phyloP scores from a whole-genome alignment of 306 rosid genomes.

The Citrullus amarus region DNA sequence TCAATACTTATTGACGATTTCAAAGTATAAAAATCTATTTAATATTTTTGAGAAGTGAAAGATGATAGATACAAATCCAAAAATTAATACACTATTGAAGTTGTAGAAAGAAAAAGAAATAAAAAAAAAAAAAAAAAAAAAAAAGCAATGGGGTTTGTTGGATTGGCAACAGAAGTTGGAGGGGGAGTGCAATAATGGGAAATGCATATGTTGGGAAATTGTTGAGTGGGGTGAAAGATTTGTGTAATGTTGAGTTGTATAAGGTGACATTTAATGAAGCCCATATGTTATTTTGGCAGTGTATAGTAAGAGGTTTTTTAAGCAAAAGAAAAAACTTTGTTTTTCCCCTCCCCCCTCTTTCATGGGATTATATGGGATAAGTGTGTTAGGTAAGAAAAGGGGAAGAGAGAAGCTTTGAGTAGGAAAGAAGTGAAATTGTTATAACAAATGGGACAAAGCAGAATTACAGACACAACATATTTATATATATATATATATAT shows the following conservation, averaged over 20 bases:
- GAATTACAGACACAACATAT: background rate
- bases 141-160: background rate
- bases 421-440: constrained; percentile 43
- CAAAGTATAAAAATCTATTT: too few species aligned
- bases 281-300: background rate
- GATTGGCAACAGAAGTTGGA: background rate
- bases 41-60: too few species aligned
- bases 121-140: background rate
- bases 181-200: constrained; percentile 14
- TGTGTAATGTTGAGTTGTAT: background rate
- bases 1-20: too few species aligned
- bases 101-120: too few species aligned
- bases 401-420: constrained; percentile 46
- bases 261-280: background rate
- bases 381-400: constrained; percentile 30
- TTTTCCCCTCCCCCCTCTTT: too few species aligned
- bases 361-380: background rate
- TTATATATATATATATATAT: background rate
- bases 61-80: too few species aligned
- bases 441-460: background rate
- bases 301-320: background rate
- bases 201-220: constrained; percentile 6
- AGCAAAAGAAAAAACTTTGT: background rate
- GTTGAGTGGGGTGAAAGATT: constrained; percentile 15
- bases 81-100: too few species aligned